Base-by-base conservation (phyloP, 257 asterid species). In the Plantago major region DNA sequence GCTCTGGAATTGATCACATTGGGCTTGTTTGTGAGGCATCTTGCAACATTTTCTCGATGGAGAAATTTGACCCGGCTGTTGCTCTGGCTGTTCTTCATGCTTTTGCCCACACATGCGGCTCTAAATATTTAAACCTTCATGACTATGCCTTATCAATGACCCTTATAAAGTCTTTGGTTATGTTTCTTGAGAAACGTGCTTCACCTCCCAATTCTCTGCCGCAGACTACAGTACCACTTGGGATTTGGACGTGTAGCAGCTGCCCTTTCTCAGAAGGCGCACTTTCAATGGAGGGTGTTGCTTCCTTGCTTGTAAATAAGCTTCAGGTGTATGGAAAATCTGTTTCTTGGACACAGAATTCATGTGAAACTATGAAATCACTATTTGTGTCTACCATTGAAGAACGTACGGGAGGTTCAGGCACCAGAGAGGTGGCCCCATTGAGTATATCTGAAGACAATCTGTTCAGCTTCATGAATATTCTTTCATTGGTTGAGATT, bases 11-110 rank as follows among this genome's bases (percentile, higher is more conserved):
- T 66, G 85, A 79, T 73, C 81, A 80, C 47, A 63, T 87, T 71
- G 91, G 90, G 68, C 82, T 83, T 68, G 58, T 89, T 71, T 85
- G 96, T 75, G 99, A 87, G 81, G 74, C 76, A 44, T 89, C 99
- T 28, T 79, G 76, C 82, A 78, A 76, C 76, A 76, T 89, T 63
- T 57, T 93, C 55, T 67, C 76, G 61, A 67, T 60, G 69, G 79
- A 55, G 72, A 75, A 64, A 56, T 74, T 65, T 50, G 77, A 82
- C 59, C 54, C 73, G 55, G 63, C 71, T 47, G 74, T 68, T 54
- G 68, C 67, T 71, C 72, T 89, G 64, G 78, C 80, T 58, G 65
- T 87, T 70, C 87, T 93, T 64, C 99, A 93, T 74, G 61, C 79
- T 64, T 89, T 93, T 78, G 95, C 90, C 33, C 74, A 71, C 67